Evolutionary conservation across 2,329 filamentous ascomycete species (phyloP).

Genomic region (Apiospora koreana): DNA sequence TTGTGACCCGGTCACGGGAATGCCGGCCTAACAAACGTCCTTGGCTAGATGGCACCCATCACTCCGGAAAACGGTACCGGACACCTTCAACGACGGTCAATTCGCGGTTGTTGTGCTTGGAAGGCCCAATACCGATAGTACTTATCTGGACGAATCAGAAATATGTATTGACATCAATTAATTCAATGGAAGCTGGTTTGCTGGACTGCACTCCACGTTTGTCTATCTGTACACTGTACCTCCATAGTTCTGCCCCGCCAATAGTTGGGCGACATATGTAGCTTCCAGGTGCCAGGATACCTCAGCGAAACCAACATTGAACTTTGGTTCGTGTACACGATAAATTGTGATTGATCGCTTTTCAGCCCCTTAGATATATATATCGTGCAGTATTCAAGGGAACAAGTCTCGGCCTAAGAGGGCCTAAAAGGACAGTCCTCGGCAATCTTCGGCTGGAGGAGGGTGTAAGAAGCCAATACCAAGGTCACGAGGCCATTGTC

Average conservation of each 20-base stretch:
- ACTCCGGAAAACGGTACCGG: background rate
- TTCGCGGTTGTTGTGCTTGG: too few relatives aligned
- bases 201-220: background rate
- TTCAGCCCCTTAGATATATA: background rate
- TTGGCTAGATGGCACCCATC: background rate
- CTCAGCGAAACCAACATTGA: background rate
- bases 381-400: background rate
- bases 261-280: background rate
- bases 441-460: background rate
- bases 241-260: background rate
- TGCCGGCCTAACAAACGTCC: background rate
- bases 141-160: too few relatives aligned
- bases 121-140: too few relatives aligned
- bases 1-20: background rate
- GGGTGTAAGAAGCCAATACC: background rate
- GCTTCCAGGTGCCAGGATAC: background rate
- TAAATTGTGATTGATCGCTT: background rate
- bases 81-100: too few relatives aligned
- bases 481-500: background rate
- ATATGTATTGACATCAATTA: too few relatives aligned
- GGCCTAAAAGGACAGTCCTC: too few relatives aligned
- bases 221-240: too few relatives aligned
- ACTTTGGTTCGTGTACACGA: too few relatives aligned
- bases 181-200: too few relatives aligned
- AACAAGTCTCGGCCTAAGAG: background rate